Evolutionary conservation across 345 rosid species (phyloP), one percentile per base, ranked within the genome.

Genomic region (thale cress (Arabidopsis thaliana)): DNA sequence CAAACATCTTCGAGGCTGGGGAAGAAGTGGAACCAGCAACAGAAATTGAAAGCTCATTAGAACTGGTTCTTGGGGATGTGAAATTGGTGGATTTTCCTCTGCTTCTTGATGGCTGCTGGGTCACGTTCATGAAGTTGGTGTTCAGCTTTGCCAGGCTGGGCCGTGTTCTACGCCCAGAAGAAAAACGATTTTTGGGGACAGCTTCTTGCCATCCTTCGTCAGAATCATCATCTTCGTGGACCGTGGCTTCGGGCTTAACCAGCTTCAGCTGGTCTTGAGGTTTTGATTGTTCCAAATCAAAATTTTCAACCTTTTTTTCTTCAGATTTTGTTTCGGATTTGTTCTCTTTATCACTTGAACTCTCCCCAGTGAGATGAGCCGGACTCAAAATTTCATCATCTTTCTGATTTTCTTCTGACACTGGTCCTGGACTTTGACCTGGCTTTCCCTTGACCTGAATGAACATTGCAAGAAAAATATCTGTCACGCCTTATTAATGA

Each of bases 171-270:
- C 96, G 92, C 79, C 81, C 81, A 55, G 92, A 68, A 53, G 85
- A 95, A 70, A 88, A 82, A 45, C 97, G 97, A 23, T 91, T 81
- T 85, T 89, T 95, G 2, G 96, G 91, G 60, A 89, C 93, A 77
- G 99, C 97, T 89, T 95, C 97, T 84, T 95, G 97, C 99, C 99
- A 95, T 75, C 99, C 99, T 85, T 95, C 97, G 79, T 95, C 93
- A 8, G 91, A 85, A 49, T 72, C 82, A 56, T 87, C 90, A 46
- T 90, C 92, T 51, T 85, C 89, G 41, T 73, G 88, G 40, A 53
- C 65, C 0, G 60, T 61, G 65, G 82, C 75, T 50, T 83, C 86
- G 58, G 28, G 71, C 56, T 68, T 79, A 48, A 73, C 79, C 72
- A 72, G 25, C 28, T 65, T 36, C 22, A 68, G 52, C 63, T 88